Conservation (phyloP, 2,329 filamentous ascomycete genomes). For the Didymellaceae sp. region DNA sequence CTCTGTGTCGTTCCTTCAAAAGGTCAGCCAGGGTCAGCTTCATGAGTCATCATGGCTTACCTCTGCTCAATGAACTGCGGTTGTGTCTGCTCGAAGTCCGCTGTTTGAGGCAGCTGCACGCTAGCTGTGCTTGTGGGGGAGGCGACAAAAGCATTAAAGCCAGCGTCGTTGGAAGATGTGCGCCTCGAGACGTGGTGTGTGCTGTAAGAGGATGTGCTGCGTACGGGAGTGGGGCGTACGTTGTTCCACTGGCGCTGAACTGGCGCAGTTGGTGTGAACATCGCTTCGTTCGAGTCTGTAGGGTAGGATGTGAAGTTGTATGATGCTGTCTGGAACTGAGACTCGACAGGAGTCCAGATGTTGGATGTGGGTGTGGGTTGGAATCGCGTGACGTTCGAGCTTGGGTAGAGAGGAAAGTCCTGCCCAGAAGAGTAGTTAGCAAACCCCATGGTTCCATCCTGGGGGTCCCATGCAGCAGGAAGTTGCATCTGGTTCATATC, state of each 20-base stretch:
- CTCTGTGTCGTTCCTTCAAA: constrained; percentile 35
- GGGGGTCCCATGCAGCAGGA: constrained; percentile 41
- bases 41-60: constrained; percentile 16
- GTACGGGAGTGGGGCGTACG: constrained; percentile 28
- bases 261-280: constrained; percentile 29
- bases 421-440: constrained; percentile 49
- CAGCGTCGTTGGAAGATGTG: constrained; percentile 32
- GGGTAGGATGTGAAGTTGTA: constrained; percentile 39
- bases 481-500: constrained; percentile 46
- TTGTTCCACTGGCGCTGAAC: constrained; percentile 33
- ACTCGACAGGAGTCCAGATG: constrained; percentile 34
- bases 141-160: constrained; percentile 36
- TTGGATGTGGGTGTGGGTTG: constrained; percentile 27
- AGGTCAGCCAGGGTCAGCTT: constrained; percentile 7
- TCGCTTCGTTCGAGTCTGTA: constrained; percentile 26
- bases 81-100: constrained; percentile 33
- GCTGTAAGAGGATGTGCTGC: constrained; percentile 40
- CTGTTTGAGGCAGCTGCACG: constrained; percentile 29
- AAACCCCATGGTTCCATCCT: constrained; percentile 42
- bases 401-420: constrained; percentile 41
- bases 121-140: constrained; percentile 43
- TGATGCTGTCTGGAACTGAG: constrained; percentile 34
- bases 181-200: constrained; percentile 30
- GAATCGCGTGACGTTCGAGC: constrained; percentile 33
- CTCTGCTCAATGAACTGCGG: constrained; percentile 26